Evolutionary conservation across 2,329 filamentous ascomycete species (phyloP), one percentile per base, ranked within the genome.

Genomic region (Septoria petroselini): DNA sequence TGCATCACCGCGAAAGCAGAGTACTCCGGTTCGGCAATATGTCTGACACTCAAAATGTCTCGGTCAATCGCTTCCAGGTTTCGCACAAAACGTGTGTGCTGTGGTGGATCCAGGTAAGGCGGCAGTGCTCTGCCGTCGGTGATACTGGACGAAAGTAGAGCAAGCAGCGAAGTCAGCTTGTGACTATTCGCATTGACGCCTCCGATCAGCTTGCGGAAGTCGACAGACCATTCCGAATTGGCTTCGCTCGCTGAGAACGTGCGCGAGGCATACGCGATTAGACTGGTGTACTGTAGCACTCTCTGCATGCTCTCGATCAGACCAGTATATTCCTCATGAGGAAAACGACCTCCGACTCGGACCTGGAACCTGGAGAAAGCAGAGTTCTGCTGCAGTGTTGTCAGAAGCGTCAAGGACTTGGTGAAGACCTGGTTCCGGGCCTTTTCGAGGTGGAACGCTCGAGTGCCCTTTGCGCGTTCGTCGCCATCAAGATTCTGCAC

Each of bases 1-100:
- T 88, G 84, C 60, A 88, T 71, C 11, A 88, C 83, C 0, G 85
- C 84, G 70, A 88, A 89, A 44, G 85, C 84, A 14, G 31, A 38
- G 67, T 87, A 88, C 0, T 85, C 85, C 0, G 83, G 82, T 65
- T 88, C 82, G 3, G 52, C 60, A 8, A 62, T 58, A 41, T 88
- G 83, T 51, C 74, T 66, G 2, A 85, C 69, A 57, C 78, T 80
- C 18, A 88, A 65, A 9, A 88, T 81, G 42, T 80, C 77, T 1
- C 71, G 69, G 56, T 84, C 79, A 0, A 86, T 68, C 0, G 70
- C 69, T 35, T 84, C 77, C 1, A 88, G 70, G 5, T 76, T 73
- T 15, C 73, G 72, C 1, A 76, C 76, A 9, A 87, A 75, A 46
- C 80, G 74, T 59, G 82, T 85, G 0, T 80, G 76, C 9, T 76